Evolutionary conservation across 2,329 filamentous ascomycete species (phyloP).

Genomic region (Hortaea werneckii): DNA sequence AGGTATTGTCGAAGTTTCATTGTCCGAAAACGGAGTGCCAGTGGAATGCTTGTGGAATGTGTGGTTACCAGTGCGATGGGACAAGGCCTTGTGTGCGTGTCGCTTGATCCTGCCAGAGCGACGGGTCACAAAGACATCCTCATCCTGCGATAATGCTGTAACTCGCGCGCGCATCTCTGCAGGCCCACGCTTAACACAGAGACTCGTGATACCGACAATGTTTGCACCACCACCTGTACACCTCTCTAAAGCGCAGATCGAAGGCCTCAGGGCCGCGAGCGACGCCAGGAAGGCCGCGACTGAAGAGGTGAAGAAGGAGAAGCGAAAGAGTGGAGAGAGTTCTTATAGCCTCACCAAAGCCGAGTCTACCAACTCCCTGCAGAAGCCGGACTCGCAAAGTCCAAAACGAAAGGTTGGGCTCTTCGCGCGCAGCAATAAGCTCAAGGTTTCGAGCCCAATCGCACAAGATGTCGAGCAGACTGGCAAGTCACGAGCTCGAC

Average conservation of each 20-base stretch:
- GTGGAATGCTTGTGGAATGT: constrained; percentile 14
- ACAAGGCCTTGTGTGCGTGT: constrained; percentile 8
- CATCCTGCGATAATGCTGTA: neutral
- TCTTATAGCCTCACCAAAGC: neutral
- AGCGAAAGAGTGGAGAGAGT: neutral
- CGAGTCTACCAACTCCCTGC: neutral
- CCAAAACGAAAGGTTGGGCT: constrained; percentile 1
- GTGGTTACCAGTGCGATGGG: constrained; percentile 6
- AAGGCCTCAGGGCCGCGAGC: constrained; percentile 1
- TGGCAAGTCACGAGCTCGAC: neutral
- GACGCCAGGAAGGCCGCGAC: neutral
- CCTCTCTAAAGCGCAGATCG: constrained; percentile 6
- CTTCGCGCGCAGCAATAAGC: constrained; percentile 3
- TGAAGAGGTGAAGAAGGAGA: constrained; percentile 1
- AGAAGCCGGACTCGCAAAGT: neutral
- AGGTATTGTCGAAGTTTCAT: neutral
- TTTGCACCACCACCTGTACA: constrained; percentile 9
- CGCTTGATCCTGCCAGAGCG: constrained; percentile 7
- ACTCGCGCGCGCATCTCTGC: neutral
- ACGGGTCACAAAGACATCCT: constrained; percentile 4
- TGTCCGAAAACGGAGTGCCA: constrained; percentile 1
- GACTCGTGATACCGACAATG: neutral
- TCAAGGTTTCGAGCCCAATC: constrained; percentile 3
- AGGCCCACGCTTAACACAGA: neutral
- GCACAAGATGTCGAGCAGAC: neutral